A percentile compares a stretch with the other conserved stretches of the same genome.
phyloP scores from a whole-genome alignment of 2,329 filamentous ascomycete genomes.

The Neocatenulostroma microsporum region DNA sequence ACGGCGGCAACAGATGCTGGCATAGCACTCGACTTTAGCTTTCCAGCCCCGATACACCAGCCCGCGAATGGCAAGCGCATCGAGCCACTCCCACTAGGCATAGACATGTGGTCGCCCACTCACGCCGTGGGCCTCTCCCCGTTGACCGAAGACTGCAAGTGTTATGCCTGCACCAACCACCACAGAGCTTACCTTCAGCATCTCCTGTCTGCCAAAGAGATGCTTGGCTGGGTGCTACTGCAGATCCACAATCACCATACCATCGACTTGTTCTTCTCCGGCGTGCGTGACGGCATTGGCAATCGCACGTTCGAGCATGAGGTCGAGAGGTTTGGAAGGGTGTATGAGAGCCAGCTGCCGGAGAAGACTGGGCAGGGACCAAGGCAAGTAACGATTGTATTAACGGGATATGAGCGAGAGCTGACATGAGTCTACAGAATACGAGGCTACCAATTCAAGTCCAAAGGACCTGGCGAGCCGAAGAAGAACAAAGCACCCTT shows the following conservation, averaged over 20 bases:
- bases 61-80: conserved; percentile 12
- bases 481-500: conserved; percentile 64
- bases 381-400: no score
- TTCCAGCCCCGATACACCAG: conserved; percentile 45
- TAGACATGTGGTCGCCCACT: conserved; percentile 64
- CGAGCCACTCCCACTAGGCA: conserved; percentile 51
- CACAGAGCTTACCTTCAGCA: conserved; percentile 84
- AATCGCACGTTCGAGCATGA: conserved; percentile 49
- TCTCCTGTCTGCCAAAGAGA: conserved; percentile 81
- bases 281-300: conserved; percentile 58
- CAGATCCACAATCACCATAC: conserved; percentile 84
- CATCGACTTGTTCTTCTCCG: conserved; percentile 64
- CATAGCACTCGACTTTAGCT: conserved; percentile 71
- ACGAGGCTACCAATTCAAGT: conserved; percentile 75
- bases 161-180: conserved; percentile 77
- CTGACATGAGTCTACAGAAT: no score
- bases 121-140: conserved; percentile 58
- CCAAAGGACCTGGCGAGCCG: conserved; percentile 52
- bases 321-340: conserved; percentile 51
- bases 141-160: conserved; percentile 57
- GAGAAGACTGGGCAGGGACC: conserved; percentile 69
- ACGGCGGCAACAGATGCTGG: conserved; percentile 70
- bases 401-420: no score
- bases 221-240: conserved; percentile 89
- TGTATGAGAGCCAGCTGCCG: conserved; percentile 66